These are phyloP conservation scores for Ophiostoma tasmaniense DNA, from an alignment of 2,329 filamentous ascomycete genomes.

Conservation along the genomic window DNA sequence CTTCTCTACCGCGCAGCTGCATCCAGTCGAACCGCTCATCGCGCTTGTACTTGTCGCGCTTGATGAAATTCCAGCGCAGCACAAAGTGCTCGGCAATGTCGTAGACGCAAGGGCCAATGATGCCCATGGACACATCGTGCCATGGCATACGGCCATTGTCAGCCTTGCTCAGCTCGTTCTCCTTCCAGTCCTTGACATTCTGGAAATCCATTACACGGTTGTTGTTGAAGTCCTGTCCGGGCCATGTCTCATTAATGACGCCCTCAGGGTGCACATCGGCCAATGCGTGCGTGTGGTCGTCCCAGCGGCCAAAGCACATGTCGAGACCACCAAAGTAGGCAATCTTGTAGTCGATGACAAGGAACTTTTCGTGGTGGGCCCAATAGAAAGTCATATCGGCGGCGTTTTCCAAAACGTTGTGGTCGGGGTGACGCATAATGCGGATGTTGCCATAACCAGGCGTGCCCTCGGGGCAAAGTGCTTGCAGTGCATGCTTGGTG, in stretches of 20 bases:
- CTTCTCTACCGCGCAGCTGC: constrained; percentile 64
- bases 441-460: constrained; percentile 83
- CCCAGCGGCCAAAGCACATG: constrained; percentile 93
- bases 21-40: constrained; percentile 80
- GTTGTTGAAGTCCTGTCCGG: constrained; percentile 97
- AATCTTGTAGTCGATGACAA: constrained; percentile 83
- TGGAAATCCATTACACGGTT: constrained; percentile 95
- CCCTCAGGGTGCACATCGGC: constrained; percentile 82
- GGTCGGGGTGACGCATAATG: constrained; percentile 85
- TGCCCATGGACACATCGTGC: constrained; percentile 89
- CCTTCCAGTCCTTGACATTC: constrained; percentile 82
- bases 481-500: constrained; percentile 77
- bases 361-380: constrained; percentile 97
- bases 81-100: constrained; percentile 96
- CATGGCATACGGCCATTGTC: constrained; percentile 95
- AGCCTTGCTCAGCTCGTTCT: constrained; percentile 83
- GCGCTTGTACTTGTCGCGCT: constrained; percentile 96
- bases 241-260: constrained; percentile 76
- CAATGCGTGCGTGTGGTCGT: constrained; percentile 73
- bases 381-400: constrained; percentile 97
- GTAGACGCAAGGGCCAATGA: constrained; percentile 83
- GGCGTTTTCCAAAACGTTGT: constrained; percentile 88
- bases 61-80: constrained; percentile 91
- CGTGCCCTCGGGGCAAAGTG: constrained; percentile 70
- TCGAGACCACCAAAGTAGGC: constrained; percentile 94